These are phyloP conservation scores for Candida labiduridarum DNA, from an alignment of 1,139 yeast genomes.

Conservation along the genomic window DNA sequence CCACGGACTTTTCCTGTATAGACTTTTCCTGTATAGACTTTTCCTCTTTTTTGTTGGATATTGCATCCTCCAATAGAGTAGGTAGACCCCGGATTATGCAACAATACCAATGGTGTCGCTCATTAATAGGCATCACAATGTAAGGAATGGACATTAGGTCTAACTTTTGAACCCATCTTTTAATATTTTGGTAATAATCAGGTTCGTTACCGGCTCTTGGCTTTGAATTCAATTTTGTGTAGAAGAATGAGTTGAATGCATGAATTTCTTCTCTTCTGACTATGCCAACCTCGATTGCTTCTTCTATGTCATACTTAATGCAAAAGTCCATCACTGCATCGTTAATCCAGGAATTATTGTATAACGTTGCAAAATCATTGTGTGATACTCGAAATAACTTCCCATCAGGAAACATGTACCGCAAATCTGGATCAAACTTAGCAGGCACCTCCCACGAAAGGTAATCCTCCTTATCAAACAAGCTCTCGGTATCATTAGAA, in stretches of 20 bases:
- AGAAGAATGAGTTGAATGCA: constrained; percentile 85
- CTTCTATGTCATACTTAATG: constrained; percentile 56
- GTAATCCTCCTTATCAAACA: constrained; percentile 14
- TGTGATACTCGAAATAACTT: constrained; percentile 53
- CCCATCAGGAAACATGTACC: constrained; percentile 50
- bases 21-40: too few species aligned
- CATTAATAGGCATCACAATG: constrained; percentile 82
- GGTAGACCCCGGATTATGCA: constrained; percentile 61
- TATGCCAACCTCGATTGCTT: constrained; percentile 27
- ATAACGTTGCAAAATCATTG: constrained; percentile 67
- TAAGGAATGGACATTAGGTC: constrained; percentile 63
- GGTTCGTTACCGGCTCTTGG: constrained; percentile 15
- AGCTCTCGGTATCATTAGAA: not conserved
- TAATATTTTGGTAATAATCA: constrained; percentile 63
- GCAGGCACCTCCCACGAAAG: constrained; percentile 23
- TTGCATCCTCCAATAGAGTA: constrained; percentile 24
- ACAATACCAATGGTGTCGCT: constrained; percentile 85
- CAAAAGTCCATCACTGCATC: constrained; percentile 76
- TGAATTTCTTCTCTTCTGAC: constrained; percentile 42
- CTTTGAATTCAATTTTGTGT: constrained; percentile 56
- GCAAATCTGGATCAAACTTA: constrained; percentile 53
- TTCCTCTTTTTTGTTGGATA: not conserved
- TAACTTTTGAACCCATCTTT: constrained; percentile 77
- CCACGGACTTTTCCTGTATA: constrained; percentile 2
- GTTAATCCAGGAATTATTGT: constrained; percentile 75